Evolutionary conservation across 306 rosid genomes (phyloP), one percentile per base, ranked within the genome.

Genomic region (Pterocarpus santalinus): DNA sequence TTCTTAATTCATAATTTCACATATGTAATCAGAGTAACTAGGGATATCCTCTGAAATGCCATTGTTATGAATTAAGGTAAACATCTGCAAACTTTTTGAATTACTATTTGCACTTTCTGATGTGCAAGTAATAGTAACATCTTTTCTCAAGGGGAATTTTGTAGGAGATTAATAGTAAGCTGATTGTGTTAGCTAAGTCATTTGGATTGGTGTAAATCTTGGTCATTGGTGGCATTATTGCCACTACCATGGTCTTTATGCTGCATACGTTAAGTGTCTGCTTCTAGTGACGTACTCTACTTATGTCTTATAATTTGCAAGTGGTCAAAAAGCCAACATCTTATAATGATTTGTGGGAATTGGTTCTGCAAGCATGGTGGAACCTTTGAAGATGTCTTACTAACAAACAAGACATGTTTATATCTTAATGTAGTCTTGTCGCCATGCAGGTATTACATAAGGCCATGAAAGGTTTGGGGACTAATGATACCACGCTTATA

Each of bases 391-490:
- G 34, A 28, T 57, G 28, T 51, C 36, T 65, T 9, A 14, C 0
- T 3, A 33, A 7, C 28, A 22, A 22, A 22, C 41, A 69, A n/a
- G 32, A 34, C 4, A 47, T 7, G 51, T 17, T 49, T 65, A 4
- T 41, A 56, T 77, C 52, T 35, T 79, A 38, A 57, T 16, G 8
- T 22, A 17, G 49, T 68, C 35, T 73, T 55, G 79, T 16, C 9
- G 12, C 51, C 56, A 77, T 76, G 36, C 85, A 93, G 97, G 87
- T 88, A 32, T 86, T 91, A 72, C 47, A 36, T 51, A 90, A 90
- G 82, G 87, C 97, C 0, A 93, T 91, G 93, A 85, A 87, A 80
- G 94, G 97, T 56, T 14, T 91, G 75, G 97, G 97, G 51, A 93
- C 97, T 9, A 60, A 90, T 77, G 97, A 93, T 75, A 8, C 46